Base-by-base conservation (phyloP, 257 asterid species). In the Petunia secreta region DNA sequence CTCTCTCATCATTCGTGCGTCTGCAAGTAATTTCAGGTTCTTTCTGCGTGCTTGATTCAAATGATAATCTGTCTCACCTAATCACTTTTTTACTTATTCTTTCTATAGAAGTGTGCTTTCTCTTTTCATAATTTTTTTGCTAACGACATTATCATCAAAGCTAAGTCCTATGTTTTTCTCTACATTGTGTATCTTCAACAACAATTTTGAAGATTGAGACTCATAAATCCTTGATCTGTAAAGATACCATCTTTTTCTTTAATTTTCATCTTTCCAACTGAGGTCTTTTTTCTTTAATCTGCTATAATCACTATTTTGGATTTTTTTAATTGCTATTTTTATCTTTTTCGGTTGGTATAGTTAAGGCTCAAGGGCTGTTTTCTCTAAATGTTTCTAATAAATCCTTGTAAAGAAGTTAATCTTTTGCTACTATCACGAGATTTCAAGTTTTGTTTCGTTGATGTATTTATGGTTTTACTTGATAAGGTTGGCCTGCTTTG, bases 21-120 rank as follows among this genome's bases (percentile, higher is more conserved):
- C n/a, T 67, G 75, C 54, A 66, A 67, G 75, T 66, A 41, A 66
- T 40, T 66, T 66, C 37, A 41, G 75, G 53, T 66, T 66, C 75
- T 66, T 66, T 15, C 11, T 13, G 25, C 13, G 50, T 64, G 34
- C 34, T 64, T 39, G 50, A 64, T 64, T 64, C 39, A 6, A 64
- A 3, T 39, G 65, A 16, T 59, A 59, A 16, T 16, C 13, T 64
- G 38, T 39, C 34, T 64, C 73, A 64, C 10, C 10, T 39, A 13
- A 38, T 64, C 73, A 13, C 37, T 66, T 36, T 40, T 66, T 15
- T 53, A 40, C 41, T 34, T 8, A 39, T 6, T 67, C 6, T 67
- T 14, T 41, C 54, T 67, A 15, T 67, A 15, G 54, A 41, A 3
- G 54, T 8, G 3, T 54, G 7, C 15, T 65, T 41, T 41, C 15